phyloP scores from a whole-genome alignment of 805 yeast genomes.

The Nakazawaea wickerhamii region DNA sequence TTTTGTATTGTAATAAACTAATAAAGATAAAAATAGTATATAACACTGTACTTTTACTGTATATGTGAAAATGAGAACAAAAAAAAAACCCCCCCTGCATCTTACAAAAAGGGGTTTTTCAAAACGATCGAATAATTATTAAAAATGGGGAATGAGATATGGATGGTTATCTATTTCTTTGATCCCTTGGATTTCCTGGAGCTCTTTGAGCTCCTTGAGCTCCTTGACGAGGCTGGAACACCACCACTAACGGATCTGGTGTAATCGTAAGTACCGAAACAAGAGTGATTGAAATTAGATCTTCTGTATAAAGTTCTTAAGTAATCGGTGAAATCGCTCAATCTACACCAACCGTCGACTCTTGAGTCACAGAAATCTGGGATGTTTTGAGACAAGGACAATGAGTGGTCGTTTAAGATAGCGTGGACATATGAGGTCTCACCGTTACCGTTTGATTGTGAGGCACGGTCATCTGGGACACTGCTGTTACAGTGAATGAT shows the following conservation, averaged over 20 bases:
- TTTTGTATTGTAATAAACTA: conserved; percentile 45
- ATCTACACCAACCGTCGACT: conserved; percentile 19
- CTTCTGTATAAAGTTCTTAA: conserved; percentile 13
- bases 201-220: no score
- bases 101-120: no score
- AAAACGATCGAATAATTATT: no score
- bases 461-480: conserved; percentile 13
- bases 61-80: no score
- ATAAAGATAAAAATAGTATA: background rate
- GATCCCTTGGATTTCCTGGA: background rate
- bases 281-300: conserved; percentile 5
- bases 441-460: conserved; percentile 6
- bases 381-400: conserved; percentile 14
- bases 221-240: conserved; percentile 30
- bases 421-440: conserved; percentile 15
- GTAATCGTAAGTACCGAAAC: conserved; percentile 23
- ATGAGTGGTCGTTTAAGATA: conserved; percentile 17
- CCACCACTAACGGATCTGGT: conserved; percentile 67
- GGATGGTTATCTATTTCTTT: no score
- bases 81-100: no score
- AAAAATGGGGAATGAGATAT: no score
- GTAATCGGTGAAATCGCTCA: conserved; percentile 14
- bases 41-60: no score
- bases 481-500: conserved; percentile 27
- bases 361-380: conserved; percentile 17